These are phyloP conservation scores for Limonium bicolor DNA, from an alignment of 148 eudicot genomes.

Conservation along the genomic window DNA sequence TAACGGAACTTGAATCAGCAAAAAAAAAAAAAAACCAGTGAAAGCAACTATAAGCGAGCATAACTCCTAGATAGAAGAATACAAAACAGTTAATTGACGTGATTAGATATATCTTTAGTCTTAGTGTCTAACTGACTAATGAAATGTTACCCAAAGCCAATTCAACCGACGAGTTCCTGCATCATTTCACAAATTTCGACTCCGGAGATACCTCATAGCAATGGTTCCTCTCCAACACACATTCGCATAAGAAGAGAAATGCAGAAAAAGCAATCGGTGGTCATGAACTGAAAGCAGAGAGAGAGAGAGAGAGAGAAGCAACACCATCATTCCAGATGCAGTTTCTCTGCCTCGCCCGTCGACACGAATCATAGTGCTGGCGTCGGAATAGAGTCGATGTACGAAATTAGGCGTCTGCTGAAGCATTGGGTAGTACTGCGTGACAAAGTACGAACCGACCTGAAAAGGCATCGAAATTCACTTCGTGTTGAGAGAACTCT, in stretches of 20 bases:
- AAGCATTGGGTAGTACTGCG: slow-evolving; percentile 70
- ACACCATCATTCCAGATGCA: neutral
- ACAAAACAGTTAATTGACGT: no score
- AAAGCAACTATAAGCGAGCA: no score
- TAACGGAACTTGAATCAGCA: no score
- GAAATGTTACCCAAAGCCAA: neutral
- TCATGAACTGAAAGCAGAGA: neutral
- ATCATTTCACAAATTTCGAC: neutral
- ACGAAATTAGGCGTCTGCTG: slow-evolving; percentile 61
- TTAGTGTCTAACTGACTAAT: neutral
- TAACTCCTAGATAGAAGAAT: no score
- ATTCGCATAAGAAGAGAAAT: neutral
- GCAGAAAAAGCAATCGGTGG: neutral
- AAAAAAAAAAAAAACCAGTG: no score
- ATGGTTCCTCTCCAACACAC: neutral
- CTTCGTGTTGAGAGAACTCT: no score
- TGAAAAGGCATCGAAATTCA: no score
- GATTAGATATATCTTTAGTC: no score
- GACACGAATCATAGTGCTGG: slow-evolving; percentile 31
- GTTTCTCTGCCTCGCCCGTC: neutral
- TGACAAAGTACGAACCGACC: slow-evolving; percentile 89
- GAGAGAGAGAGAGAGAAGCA: no score
- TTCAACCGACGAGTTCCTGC: neutral
- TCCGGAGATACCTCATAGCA: neutral
- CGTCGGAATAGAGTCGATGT: slow-evolving; percentile 78